phyloP scores from a whole-genome alignment of 179 eudicot species.

The Patellifolia procumbens region DNA sequence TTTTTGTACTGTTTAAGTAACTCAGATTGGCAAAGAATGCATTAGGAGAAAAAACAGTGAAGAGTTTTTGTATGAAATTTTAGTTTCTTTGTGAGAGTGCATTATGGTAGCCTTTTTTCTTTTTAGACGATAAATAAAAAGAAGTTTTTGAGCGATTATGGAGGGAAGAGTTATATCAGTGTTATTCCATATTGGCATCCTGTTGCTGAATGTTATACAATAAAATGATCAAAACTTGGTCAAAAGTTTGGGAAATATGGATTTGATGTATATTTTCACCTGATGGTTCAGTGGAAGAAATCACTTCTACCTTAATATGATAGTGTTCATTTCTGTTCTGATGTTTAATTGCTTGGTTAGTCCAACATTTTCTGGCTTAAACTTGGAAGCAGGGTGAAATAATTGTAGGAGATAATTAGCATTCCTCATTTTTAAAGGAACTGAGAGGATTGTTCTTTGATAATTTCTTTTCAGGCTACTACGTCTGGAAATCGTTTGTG shows the following conservation, averaged over 20 bases:
- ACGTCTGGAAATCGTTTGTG: conserved; percentile 21
- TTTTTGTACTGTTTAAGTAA: neutral
- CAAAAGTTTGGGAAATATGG: neutral
- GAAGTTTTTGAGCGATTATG: neutral
- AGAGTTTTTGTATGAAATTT: neutral
- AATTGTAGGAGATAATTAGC: neutral
- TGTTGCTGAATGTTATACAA: neutral
- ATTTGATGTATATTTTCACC: conserved; percentile 1
- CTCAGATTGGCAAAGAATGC: neutral
- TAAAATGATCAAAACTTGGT: neutral
- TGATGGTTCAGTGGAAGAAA: neutral
- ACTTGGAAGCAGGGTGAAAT: neutral
- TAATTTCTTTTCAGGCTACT: conserved; percentile 5
- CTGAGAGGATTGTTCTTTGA: neutral
- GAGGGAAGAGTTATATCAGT: neutral
- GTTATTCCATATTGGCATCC: neutral
- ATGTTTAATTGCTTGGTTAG: neutral
- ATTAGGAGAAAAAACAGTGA: neutral
- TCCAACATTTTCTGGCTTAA: neutral
- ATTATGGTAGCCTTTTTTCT: neutral
- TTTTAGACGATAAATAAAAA: neutral
- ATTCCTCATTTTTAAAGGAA: conserved; percentile 1
- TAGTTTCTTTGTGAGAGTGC: neutral
- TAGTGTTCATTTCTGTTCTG: neutral
- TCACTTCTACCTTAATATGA: neutral